phyloP scores from a whole-genome alignment of 2,329 filamentous ascomycete species.

The Dissoconium aciculare region DNA sequence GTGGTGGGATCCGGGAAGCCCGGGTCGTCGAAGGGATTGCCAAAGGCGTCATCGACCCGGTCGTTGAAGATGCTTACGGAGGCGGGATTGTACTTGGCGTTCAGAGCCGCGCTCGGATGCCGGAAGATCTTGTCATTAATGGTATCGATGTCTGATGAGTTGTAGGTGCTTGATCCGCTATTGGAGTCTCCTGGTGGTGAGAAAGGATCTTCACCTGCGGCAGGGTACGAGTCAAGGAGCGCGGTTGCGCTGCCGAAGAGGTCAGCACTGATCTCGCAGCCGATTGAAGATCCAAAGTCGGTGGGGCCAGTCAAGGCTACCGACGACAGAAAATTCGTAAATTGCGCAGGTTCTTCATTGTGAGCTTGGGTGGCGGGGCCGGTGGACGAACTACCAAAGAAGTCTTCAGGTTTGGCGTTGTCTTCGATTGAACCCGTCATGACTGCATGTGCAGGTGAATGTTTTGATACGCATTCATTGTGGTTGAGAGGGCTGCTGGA shows the following conservation, averaged over 20 bases:
- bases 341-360: constrained; percentile 6
- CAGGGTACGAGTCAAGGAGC: constrained; percentile 13
- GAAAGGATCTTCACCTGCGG: constrained; percentile 14
- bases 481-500: constrained; percentile 8
- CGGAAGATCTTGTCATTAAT: constrained; percentile 1
- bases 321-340: constrained; percentile 3
- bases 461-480: constrained; percentile 5
- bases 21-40: constrained; percentile 1
- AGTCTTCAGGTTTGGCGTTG: constrained; percentile 5
- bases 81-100: no score
- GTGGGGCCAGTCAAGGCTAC: constrained; percentile 1
- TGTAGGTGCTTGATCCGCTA: constrained; percentile 17
- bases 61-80: constrained; percentile 1
- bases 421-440: constrained; percentile 5
- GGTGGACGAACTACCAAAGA: constrained; percentile 12
- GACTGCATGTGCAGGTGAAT: constrained; percentile 4
- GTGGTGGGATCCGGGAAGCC: constrained; percentile 1
- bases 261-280: constrained; percentile 4
- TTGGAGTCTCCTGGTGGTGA: constrained; percentile 18
- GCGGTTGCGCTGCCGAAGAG: constrained; percentile 3
- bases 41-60: background rate
- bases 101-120: no score
- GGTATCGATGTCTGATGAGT: constrained; percentile 7
- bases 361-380: constrained; percentile 8
- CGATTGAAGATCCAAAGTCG: background rate